Conservation (phyloP, 2,329 filamentous ascomycete genomes). For the Cercospora berteroae region DNA sequence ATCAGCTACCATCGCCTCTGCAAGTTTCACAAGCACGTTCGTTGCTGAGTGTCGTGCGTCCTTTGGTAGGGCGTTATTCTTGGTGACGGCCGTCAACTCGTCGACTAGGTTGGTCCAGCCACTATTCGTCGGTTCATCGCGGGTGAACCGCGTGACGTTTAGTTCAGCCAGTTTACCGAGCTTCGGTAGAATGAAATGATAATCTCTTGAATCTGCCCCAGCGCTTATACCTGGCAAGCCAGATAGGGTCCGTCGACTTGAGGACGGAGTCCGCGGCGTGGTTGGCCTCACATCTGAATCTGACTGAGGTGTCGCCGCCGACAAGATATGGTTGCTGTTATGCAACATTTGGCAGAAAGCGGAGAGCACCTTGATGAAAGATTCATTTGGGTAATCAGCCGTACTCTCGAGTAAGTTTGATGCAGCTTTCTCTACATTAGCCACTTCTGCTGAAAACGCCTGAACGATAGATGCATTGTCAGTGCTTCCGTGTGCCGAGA, state of each 20-base stretch:
- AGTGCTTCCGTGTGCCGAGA: conserved; percentile 22
- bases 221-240: conserved; percentile 46
- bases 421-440: conserved; percentile 84
- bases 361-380: conserved; percentile 74
- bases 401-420: conserved; percentile 88
- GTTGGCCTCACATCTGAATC: conserved; percentile 13
- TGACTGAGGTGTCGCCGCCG: conserved; percentile 14
- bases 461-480: conserved; percentile 33
- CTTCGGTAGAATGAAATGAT: conserved; percentile 50
- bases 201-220: conserved; percentile 43
- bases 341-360: conserved; percentile 71
- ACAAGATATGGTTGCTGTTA: conserved; percentile 19
- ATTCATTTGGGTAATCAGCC: conserved; percentile 77
- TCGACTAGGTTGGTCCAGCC: conserved; percentile 71
- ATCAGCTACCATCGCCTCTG: conserved; percentile 53
- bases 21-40: conserved; percentile 50
- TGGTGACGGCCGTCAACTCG: conserved; percentile 52
- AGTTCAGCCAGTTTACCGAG: conserved; percentile 47
- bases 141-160: conserved; percentile 61
- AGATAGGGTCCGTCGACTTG: conserved; percentile 39
- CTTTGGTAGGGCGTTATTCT: conserved; percentile 40
- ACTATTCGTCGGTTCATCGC: conserved; percentile 63
- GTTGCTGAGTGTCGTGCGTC: conserved; percentile 51
- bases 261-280: conserved; percentile 31
- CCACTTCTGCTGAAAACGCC: conserved; percentile 69